Conservation (phyloP, 176 grass and related monocot species). For the Triticum turgidum region DNA sequence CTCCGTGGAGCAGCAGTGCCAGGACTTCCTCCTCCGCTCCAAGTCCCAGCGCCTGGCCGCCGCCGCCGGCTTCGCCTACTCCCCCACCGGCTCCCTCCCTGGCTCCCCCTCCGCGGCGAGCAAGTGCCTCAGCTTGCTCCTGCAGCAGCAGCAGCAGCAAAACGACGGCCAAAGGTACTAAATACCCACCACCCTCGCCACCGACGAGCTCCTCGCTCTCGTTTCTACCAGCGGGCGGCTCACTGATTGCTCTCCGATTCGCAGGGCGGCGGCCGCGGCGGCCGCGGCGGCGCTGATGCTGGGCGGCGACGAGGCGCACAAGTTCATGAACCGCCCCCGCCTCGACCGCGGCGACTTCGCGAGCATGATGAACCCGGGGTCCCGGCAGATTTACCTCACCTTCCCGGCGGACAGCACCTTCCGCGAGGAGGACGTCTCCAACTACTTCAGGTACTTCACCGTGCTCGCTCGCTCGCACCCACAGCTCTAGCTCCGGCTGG, state of each 20-base stretch:
- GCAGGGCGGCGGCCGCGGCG: conserved; percentile 63
- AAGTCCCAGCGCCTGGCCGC: conserved; percentile 80
- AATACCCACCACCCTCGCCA: background rate
- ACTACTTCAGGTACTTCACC: conserved; percentile 79
- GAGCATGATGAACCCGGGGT: conserved; percentile 75
- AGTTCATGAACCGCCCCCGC: conserved; percentile 68
- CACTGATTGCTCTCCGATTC: background rate
- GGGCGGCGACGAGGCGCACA: conserved; percentile 75
- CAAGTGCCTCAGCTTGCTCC: conserved; percentile 80
- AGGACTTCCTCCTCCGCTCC: conserved; percentile 82
- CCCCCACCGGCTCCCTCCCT: conserved; percentile 70
- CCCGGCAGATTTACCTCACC: conserved; percentile 97
- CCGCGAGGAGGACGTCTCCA: conserved; percentile 94
- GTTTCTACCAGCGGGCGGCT: background rate
- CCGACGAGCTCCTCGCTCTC: background rate
- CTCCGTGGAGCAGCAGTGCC: conserved; percentile 55
- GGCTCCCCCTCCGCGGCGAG: conserved; percentile 64
- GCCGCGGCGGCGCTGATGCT: conserved; percentile 75
- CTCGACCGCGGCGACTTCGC: conserved; percentile 62
- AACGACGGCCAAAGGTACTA: conserved; percentile 84
- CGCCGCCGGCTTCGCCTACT: conserved; percentile 62
- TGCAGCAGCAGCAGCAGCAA: conserved; percentile 91
- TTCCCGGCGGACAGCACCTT: conserved; percentile 99
- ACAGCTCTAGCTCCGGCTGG: too few relatives aligned
- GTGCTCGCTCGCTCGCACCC: background rate